Conservation (phyloP, 352 stramenopile genomes). For the Phytophthora pini region DNA sequence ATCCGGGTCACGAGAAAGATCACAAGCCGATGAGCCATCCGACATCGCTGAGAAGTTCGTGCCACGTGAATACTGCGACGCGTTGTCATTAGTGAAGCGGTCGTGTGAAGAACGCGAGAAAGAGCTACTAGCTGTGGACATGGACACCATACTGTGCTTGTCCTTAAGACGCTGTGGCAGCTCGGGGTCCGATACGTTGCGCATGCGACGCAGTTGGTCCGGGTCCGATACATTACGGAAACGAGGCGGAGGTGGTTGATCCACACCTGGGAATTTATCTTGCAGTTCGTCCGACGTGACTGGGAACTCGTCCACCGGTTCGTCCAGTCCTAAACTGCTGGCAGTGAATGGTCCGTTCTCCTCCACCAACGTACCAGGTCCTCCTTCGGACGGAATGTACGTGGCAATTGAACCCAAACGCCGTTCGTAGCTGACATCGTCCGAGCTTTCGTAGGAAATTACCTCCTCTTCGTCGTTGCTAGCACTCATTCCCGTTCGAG, state of each 20-base stretch:
- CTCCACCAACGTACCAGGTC: constrained; percentile 28
- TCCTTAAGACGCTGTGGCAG: constrained; percentile 37
- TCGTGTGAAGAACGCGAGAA: constrained; percentile 49
- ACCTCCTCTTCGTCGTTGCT: constrained; percentile 36
- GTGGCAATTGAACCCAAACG: constrained; percentile 41
- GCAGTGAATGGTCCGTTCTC: constrained; percentile 23
- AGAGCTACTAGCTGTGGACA: constrained; percentile 68
- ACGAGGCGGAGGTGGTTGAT: constrained; percentile 30
- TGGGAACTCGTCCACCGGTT: constrained; percentile 39
- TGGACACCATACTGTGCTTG: constrained; percentile 54
- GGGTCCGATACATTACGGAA: constrained; percentile 46
- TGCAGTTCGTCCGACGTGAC: constrained; percentile 39
- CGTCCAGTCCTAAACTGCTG: constrained; percentile 25
- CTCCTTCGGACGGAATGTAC: constrained; percentile 36
- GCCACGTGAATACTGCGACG: constrained; percentile 38
- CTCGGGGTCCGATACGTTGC: constrained; percentile 43
- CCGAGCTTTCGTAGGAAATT: constrained; percentile 36
- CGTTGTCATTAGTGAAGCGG: constrained; percentile 39
- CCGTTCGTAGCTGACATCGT: constrained; percentile 42
- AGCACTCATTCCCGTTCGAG: constrained; percentile 26
- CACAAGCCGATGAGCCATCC: constrained; percentile 43
- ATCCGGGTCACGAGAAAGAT: constrained; percentile 56
- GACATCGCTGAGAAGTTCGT: constrained; percentile 58
- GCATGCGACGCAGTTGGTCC: constrained; percentile 40
- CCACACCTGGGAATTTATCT: constrained; percentile 41